Percentiles rank a stretch among this genome's conserved stretches.
Evolutionary conservation across 192 early-diverging fungal species (phyloP).

Genomic region (Coemansia pectinata): DNA sequence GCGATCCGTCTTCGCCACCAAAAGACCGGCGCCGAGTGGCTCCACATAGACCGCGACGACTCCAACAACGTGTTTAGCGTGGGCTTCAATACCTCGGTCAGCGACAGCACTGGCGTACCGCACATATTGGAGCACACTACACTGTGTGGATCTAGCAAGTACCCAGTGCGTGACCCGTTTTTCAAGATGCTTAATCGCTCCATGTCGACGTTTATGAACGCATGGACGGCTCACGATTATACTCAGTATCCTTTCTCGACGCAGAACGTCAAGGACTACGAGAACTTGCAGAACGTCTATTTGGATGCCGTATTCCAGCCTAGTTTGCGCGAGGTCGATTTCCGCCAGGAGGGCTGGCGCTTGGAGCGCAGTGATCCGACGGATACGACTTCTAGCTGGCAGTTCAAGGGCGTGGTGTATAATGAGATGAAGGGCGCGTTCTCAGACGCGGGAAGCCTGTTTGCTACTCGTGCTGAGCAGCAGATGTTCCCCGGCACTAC

Average conservation of each 20-base stretch:
- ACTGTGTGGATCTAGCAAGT: conserved; percentile 82
- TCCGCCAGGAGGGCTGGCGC: conserved; percentile 94
- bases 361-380: conserved; percentile 76
- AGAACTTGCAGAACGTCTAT: conserved; percentile 88
- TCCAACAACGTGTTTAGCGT: conserved; percentile 94
- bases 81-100: conserved; percentile 83
- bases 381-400: conserved; percentile 40
- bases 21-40: conserved; percentile 78
- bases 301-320: conserved; percentile 90
- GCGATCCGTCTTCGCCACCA: conserved; percentile 76
- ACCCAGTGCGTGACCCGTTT: conserved; percentile 96
- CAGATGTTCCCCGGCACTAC: conserved; percentile 81
- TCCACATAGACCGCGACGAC: conserved; percentile 86
- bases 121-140: conserved; percentile 97
- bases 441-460: conserved; percentile 81
- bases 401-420: conserved; percentile 94
- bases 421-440: conserved; percentile 97
- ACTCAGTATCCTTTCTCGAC: conserved; percentile 95
- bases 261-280: conserved; percentile 84
- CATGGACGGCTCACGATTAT: conserved; percentile 85
- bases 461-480: conserved; percentile 74
- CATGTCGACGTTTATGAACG: conserved; percentile 97
- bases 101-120: conserved; percentile 82
- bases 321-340: conserved; percentile 76
- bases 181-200: conserved; percentile 97